Conservation (phyloP, 148 eudicot species). For the Limonium bicolor region DNA sequence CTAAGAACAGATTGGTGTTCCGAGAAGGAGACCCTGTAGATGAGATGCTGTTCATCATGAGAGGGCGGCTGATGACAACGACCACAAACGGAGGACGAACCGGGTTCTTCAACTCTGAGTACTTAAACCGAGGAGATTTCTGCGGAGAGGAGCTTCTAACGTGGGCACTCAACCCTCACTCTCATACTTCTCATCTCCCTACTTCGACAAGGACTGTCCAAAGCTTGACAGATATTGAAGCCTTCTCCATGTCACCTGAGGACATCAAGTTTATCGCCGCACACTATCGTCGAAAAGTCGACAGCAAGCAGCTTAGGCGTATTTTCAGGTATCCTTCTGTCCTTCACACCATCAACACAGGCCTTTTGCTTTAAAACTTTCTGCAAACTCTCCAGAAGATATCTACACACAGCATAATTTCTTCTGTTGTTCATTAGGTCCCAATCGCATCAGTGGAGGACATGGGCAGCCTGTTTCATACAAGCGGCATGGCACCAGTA, state of each 20-base stretch:
- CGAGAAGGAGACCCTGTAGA: constrained; percentile 6
- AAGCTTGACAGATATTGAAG: constrained; percentile 1
- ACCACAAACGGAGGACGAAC: constrained; percentile 6
- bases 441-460: constrained; percentile 4
- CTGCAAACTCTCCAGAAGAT: not conserved
- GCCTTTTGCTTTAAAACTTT: not conserved
- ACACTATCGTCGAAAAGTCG: constrained; percentile 1
- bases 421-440: not conserved
- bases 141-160: constrained; percentile 5
- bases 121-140: constrained; percentile 2
- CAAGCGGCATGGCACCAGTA: constrained; percentile 5
- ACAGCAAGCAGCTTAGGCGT: constrained; percentile 5
- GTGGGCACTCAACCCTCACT: constrained; percentile 4
- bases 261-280: constrained; percentile 5
- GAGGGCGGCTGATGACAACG: constrained; percentile 2
- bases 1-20: not conserved
- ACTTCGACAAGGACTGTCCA: constrained; percentile 3
- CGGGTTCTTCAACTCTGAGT: constrained; percentile 4
- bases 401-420: not conserved
- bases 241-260: constrained; percentile 2
- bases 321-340: not conserved
- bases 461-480: constrained; percentile 3
- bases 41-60: constrained; percentile 5
- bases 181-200: constrained; percentile 3
- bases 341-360: not conserved